Evolutionary conservation across 2,329 filamentous ascomycete species (phyloP).

Genomic region (Trichoderma aggressivum): DNA sequence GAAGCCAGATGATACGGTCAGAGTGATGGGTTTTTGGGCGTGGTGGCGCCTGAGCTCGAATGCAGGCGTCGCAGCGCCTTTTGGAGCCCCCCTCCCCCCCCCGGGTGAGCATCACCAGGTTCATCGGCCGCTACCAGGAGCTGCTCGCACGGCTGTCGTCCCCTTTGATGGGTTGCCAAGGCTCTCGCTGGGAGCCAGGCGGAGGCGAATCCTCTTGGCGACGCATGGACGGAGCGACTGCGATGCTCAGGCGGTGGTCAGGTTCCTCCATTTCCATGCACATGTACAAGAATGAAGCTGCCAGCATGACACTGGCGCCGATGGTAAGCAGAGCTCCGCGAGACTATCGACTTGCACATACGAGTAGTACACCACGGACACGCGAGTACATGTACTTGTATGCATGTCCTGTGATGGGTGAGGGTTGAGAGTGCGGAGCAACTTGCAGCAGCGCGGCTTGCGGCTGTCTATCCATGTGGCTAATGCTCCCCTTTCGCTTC

Average conservation of each 20-base stretch:
- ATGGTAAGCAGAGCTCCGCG: background rate
- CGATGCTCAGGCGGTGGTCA: background rate
- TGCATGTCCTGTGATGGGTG: background rate
- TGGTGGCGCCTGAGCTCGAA: background rate
- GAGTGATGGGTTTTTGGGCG: background rate
- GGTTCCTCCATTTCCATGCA: background rate
- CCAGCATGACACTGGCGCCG: background rate
- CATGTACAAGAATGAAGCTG: background rate
- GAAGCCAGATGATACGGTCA: background rate
- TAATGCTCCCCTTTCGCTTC: constrained; percentile 5
- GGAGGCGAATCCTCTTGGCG: constrained; percentile 12
- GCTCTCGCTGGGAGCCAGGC: background rate
- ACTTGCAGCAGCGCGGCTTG: constrained; percentile 3
- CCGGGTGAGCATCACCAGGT: background rate
- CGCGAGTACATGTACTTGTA: background rate
- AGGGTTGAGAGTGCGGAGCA: background rate
- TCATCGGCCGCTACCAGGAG: background rate
- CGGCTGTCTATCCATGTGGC: constrained; percentile 5
- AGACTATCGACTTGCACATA: background rate
- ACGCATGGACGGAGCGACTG: background rate
- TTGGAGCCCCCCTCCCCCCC: background rate
- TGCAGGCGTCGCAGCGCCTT: background rate
- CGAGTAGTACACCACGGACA: background rate
- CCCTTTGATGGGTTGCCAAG: constrained; percentile 1
- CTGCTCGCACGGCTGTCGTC: background rate